These are phyloP conservation scores for Tolypocladium ophioglossoides DNA, from an alignment of 2,329 filamentous ascomycete genomes.

Conservation along the genomic window DNA sequence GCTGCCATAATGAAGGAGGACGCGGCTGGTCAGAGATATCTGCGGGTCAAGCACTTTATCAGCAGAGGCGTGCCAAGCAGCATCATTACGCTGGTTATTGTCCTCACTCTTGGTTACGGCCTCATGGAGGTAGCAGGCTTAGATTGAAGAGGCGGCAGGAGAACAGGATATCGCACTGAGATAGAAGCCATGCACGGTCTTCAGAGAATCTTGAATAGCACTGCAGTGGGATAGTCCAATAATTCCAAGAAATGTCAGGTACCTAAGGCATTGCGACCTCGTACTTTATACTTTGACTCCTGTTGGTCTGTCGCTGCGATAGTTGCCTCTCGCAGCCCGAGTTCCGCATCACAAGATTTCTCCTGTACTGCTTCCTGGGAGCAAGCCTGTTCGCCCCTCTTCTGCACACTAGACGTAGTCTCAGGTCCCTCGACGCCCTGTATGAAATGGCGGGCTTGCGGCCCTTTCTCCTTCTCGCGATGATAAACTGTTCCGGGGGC, in stretches of 20 bases:
- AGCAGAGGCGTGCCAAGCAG: conserved; percentile 85
- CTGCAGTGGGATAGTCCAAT: background rate
- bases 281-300: too few relatives aligned
- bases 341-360: too few relatives aligned
- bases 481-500: too few relatives aligned
- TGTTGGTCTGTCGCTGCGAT: too few relatives aligned
- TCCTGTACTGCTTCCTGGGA: too few relatives aligned
- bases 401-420: too few relatives aligned
- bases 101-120: conserved; percentile 83
- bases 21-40: conserved; percentile 80
- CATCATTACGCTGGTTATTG: conserved; percentile 67
- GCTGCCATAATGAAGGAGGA: conserved; percentile 99
- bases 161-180: background rate
- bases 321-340: too few relatives aligned
- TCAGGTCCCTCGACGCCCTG: too few relatives aligned
- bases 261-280: background rate
- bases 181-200: background rate
- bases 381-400: too few relatives aligned
- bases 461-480: too few relatives aligned
- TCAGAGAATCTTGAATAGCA: background rate
- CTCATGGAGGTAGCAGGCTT: conserved; percentile 71
- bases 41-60: conserved; percentile 89
- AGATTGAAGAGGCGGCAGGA: conserved; percentile 18
- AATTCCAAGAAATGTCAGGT: background rate
- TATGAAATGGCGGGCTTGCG: too few relatives aligned